Percentiles rank a stretch among this genome's conserved stretches.
phyloP scores from a whole-genome alignment of 495 filamentous ascomycete species.

The Daldinia grandis region DNA sequence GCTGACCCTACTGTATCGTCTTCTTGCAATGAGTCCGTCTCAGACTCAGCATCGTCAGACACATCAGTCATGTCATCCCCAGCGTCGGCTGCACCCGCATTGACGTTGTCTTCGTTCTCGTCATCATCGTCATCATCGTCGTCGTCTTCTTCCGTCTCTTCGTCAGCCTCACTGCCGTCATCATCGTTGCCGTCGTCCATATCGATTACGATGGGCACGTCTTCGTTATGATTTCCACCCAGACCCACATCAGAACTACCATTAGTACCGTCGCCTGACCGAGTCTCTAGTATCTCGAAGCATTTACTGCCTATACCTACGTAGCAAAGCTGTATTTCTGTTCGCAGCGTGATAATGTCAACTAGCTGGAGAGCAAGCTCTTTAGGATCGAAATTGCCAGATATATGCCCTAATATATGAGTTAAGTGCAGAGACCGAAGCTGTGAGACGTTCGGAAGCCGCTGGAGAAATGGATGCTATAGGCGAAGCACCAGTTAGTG shows the following conservation, averaged over 20 bases:
- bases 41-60: constrained; percentile 63
- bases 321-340: constrained; percentile 84
- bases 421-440: constrained; percentile 83
- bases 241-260: constrained; percentile 44
- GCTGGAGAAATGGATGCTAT: constrained; percentile 88
- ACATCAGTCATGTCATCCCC: constrained; percentile 54
- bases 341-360: constrained; percentile 85
- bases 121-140: constrained; percentile 58
- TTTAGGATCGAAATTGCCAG: constrained; percentile 63
- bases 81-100: constrained; percentile 53
- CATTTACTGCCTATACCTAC: constrained; percentile 84
- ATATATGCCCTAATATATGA: constrained; percentile 71
- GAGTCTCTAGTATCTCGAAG: constrained; percentile 84
- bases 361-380: constrained; percentile 86
- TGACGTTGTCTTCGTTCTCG: constrained; percentile 52
- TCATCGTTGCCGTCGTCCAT: constrained; percentile 57
- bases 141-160: constrained; percentile 60
- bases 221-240: constrained; percentile 51
- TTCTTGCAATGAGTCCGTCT: constrained; percentile 63
- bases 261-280: constrained; percentile 57
- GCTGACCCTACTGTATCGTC: constrained; percentile 54
- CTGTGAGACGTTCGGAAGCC: constrained; percentile 77
- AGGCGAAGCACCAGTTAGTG: constrained; percentile 37
- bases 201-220: constrained; percentile 46
- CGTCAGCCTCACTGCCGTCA: constrained; percentile 56